A percentile compares a stretch with the other conserved stretches of the same genome.
phyloP scores from a whole-genome alignment of 371 early-diverging fungal species.

The Mortierella sp. region DNA sequence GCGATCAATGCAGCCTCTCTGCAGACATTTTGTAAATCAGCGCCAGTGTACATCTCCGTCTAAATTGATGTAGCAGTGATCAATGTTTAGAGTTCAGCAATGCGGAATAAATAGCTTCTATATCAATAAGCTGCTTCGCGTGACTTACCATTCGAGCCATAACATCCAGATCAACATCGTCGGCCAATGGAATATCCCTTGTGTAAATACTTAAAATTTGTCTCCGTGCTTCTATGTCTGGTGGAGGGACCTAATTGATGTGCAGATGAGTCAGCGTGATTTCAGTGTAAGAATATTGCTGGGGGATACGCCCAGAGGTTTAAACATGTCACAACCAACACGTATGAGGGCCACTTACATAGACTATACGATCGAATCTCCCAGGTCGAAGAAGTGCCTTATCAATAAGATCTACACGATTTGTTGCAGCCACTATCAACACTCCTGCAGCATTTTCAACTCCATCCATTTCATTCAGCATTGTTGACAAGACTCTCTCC shows the following conservation, averaged over 20 bases:
- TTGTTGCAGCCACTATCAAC: constrained; percentile 89
- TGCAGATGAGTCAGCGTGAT: too few species aligned
- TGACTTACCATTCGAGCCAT: constrained; percentile 73
- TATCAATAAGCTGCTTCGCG: too few species aligned
- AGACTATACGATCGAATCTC: constrained; percentile 93
- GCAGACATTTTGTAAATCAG: constrained; percentile 96
- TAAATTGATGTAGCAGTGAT: constrained; percentile 40
- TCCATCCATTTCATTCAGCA: constrained; percentile 99
- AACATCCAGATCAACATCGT: constrained; percentile 76
- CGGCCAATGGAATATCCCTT: constrained; percentile 76
- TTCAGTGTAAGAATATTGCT: too few species aligned
- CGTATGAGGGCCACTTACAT: too few species aligned
- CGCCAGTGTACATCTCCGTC: constrained; percentile 95
- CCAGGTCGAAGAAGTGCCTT: constrained; percentile 96
- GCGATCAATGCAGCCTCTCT: constrained; percentile 96
- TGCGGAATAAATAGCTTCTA: background rate
- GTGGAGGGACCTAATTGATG: constrained; percentile 86
- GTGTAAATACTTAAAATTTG: constrained; percentile 93
- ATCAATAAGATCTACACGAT: constrained; percentile 97
- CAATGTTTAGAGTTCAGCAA: background rate
- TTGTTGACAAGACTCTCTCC: constrained; percentile 89
- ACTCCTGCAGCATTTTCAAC: constrained; percentile 61
- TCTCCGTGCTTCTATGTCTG: constrained; percentile 81
- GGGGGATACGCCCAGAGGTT: too few species aligned
- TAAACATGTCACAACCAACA: too few species aligned